Evolutionary conservation across 225 moss, liverwort and hornwort genomes (phyloP).

Genomic region (Neckera pumila): DNA sequence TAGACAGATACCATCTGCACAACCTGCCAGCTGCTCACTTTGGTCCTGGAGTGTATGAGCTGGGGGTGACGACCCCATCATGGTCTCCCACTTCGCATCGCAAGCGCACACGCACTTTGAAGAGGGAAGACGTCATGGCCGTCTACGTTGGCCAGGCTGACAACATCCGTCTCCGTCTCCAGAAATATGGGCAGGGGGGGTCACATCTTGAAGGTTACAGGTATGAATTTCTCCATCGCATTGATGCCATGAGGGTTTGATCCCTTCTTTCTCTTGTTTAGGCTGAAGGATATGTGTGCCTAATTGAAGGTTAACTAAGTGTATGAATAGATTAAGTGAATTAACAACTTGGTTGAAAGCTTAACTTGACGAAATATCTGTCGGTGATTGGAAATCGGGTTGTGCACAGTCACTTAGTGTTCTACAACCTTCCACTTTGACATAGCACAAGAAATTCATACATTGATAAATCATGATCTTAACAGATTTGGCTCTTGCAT

Average conservation of each 20-base stretch:
- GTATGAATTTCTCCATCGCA: background rate
- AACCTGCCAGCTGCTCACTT: slow-evolving; percentile 60
- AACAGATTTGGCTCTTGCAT: background rate
- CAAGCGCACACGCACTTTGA: slow-evolving; percentile 26
- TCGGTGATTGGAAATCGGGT: background rate
- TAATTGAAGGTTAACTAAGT: background rate
- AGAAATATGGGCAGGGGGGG: slow-evolving; percentile 76
- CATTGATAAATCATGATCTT: background rate
- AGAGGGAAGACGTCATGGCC: slow-evolving; percentile 58
- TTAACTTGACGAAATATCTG: background rate
- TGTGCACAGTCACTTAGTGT: background rate
- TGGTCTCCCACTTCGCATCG: slow-evolving; percentile 24
- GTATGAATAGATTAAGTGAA: background rate
- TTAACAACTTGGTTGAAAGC: background rate
- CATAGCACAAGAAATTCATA: background rate
- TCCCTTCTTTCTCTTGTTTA: background rate
- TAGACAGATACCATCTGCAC: slow-evolving; percentile 49
- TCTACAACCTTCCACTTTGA: background rate
- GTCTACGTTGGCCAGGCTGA: slow-evolving; percentile 90
- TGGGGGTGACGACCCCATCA: slow-evolving; percentile 59
- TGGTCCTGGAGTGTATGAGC: slow-evolving; percentile 89
- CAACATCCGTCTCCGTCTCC: slow-evolving; percentile 77
- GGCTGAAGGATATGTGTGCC: background rate
- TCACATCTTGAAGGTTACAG: slow-evolving; percentile 73
- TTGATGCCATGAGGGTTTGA: background rate